Evolutionary conservation across 805 yeast species (phyloP).

Genomic region (Starmerella floricola): DNA sequence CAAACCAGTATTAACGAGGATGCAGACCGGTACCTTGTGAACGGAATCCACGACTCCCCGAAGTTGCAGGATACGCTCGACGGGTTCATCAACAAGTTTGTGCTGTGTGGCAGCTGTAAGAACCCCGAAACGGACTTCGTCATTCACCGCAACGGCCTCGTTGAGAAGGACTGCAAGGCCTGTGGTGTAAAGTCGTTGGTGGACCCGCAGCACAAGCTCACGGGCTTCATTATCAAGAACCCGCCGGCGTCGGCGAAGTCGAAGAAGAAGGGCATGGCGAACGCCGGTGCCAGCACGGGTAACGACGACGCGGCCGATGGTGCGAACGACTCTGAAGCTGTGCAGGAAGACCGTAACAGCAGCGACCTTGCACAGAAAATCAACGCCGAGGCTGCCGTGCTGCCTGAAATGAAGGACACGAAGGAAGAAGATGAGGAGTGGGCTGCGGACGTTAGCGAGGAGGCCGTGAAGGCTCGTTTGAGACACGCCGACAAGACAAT

Average conservation of each 20-base stretch:
- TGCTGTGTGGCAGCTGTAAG: slow-evolving; percentile 86
- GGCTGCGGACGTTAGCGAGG: slow-evolving; percentile 96
- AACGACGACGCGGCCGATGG: slow-evolving; percentile 24
- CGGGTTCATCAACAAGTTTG: slow-evolving; percentile 86
- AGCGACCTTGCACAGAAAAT: slow-evolving; percentile 67
- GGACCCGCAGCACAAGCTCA: slow-evolving; percentile 75
- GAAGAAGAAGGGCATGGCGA: slow-evolving; percentile 67
- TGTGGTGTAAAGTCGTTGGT: slow-evolving; percentile 83
- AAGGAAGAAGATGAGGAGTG: slow-evolving; percentile 78
- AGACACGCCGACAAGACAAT: slow-evolving; percentile 54
- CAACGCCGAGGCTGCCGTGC: slow-evolving; percentile 69
- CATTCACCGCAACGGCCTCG: slow-evolving; percentile 57
- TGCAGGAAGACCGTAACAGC: slow-evolving; percentile 42
- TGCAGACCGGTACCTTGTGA: slow-evolving; percentile 78
- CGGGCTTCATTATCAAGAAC: slow-evolving; percentile 79
- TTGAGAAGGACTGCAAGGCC: slow-evolving; percentile 92
- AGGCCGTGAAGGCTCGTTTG: slow-evolving; percentile 88
- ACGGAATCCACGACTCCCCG: slow-evolving; percentile 84
- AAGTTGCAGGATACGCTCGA: slow-evolving; percentile 90
- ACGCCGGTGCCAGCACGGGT: slow-evolving; percentile 39
- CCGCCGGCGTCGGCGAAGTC: slow-evolving; percentile 45
- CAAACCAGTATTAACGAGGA: slow-evolving; percentile 74
- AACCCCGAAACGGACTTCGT: slow-evolving; percentile 94
- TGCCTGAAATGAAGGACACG: slow-evolving; percentile 39
- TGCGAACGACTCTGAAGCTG: slow-evolving; percentile 27